phyloP scores from a whole-genome alignment of 2,329 filamentous ascomycete species.

The Pseudogymnoascus pannorum region DNA sequence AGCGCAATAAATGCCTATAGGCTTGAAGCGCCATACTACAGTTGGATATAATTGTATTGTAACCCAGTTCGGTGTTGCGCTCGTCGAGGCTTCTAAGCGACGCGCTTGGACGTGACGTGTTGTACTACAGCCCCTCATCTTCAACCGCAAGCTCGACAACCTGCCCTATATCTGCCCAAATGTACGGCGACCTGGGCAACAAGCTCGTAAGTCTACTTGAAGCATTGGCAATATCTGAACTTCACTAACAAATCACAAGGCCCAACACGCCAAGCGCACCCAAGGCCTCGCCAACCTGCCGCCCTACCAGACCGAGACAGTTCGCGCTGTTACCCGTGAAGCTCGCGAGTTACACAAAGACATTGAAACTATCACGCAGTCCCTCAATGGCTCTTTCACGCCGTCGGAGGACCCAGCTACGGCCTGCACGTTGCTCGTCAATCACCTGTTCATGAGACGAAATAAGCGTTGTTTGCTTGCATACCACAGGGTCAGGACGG shows the following conservation, averaged over 20 bases:
- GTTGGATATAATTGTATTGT: neutral
- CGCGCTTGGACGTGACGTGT: conserved; percentile 8
- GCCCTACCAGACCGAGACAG: conserved; percentile 85
- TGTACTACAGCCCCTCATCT: neutral
- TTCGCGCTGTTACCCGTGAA: conserved; percentile 81
- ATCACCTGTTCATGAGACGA: conserved; percentile 88
- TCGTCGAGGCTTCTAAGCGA: neutral
- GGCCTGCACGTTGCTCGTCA: conserved; percentile 82
- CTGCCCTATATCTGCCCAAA: conserved; percentile 28
- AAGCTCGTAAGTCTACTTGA: conserved; percentile 47
- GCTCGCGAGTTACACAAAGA: conserved; percentile 90
- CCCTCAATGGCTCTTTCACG: conserved; percentile 79
- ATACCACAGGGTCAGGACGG: conserved; percentile 83
- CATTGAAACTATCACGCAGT: conserved; percentile 68
- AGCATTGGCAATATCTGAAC: neutral
- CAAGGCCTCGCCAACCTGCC: conserved; percentile 80
- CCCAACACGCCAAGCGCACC: conserved; percentile 91
- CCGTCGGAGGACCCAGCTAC: conserved; percentile 75
- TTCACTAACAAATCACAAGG: conserved; percentile 42
- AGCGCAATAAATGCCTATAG: conserved; percentile 75
- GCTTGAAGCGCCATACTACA: conserved; percentile 47
- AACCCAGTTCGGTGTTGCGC: neutral
- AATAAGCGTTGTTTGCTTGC: conserved; percentile 94
- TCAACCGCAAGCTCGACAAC: neutral
- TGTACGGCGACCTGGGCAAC: conserved; percentile 66